Base-by-base conservation (phyloP, 306 rosid species). In the Rosa lucieae region DNA sequence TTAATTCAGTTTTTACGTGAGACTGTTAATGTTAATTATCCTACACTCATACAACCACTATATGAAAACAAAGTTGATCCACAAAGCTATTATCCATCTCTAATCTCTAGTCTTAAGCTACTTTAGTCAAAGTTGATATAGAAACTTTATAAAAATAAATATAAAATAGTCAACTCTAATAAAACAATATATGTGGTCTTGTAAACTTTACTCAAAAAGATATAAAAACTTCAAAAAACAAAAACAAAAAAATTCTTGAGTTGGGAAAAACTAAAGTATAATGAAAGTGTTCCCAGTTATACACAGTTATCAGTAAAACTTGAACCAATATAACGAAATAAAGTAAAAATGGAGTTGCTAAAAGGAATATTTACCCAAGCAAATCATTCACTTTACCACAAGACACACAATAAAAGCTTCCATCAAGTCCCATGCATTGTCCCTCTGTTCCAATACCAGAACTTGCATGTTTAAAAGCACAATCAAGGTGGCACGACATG, bases 401-500 rank as follows among this genome's bases (percentile, higher is more conserved):
- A 37, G 96, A 87, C 70, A 91, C 85, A 77, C 99, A 95, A 79
- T 78, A 82, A 88, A 93, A 95, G 83, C 89, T 85, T 71, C 99
- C 99, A 82, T 93, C 97, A 13, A 89, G 83, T 79, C 86, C 89
- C 79, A 82, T 85, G 61, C 70, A 71, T 63, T 75, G 75, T 58
- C 88, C 88, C 46, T 71, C 89, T 74, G 85, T 87, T 53, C 85
- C 82, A 75, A 93, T 91, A 52, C 99, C 94, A 44, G 97, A 91
- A 68, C 79, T 83, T 79, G 85, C 86, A 21, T 88, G 90, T 66
- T 90, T 95, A 78, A 95, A 79, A 73, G 99, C 97, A 77, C 99
- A 95, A 86, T 93, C 99, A 83, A 95, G 98, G 88, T 95, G 99
- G 84, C 99, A 95, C 37, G 98, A 93, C 92, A 93, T 84, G 76